Conservation (phyloP, 495 filamentous ascomycete species). For the Penicillium paradoxum region DNA sequence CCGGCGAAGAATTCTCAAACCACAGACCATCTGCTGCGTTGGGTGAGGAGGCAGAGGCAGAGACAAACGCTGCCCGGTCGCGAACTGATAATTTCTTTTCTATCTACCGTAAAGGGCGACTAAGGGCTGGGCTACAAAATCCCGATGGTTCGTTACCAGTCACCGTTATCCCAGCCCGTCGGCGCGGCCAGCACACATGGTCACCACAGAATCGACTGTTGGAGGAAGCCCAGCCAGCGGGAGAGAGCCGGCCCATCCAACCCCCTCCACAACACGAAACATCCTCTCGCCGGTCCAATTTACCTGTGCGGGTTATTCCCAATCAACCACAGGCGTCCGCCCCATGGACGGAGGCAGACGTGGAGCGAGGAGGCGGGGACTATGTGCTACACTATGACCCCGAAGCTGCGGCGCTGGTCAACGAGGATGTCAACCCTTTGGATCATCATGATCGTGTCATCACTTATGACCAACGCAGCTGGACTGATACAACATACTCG, state of each 20-base stretch:
- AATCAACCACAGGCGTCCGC: conserved; percentile 35
- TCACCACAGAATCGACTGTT: conserved; percentile 29
- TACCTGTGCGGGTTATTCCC: conserved; percentile 38
- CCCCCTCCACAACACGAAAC: background rate
- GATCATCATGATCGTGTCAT: background rate
- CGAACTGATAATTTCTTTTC: conserved; percentile 31
- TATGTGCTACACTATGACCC: conserved; percentile 42
- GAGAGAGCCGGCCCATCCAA: background rate
- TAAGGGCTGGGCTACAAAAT: conserved; percentile 23
- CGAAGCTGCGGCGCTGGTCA: conserved; percentile 41
- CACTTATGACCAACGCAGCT: conserved; percentile 16
- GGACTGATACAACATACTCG: conserved; percentile 17
- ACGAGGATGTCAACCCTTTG: conserved; percentile 19
- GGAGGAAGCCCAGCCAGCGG: conserved; percentile 3
- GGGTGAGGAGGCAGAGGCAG: conserved; percentile 21
- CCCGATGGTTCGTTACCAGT: conserved; percentile 47
- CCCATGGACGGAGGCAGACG: conserved; percentile 36
- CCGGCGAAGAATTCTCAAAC: conserved; percentile 30
- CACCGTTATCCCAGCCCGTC: conserved; percentile 65
- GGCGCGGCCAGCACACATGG: conserved; percentile 46
- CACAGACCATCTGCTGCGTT: conserved; percentile 17
- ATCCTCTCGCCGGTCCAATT: conserved; percentile 6
- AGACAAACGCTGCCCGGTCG: conserved; percentile 8
- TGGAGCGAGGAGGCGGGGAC: conserved; percentile 25
- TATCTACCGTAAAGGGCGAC: conserved; percentile 22